These are phyloP conservation scores for Juglanconis sp. DNA, from an alignment of 2,329 filamentous ascomycete species.

Conservation along the genomic window DNA sequence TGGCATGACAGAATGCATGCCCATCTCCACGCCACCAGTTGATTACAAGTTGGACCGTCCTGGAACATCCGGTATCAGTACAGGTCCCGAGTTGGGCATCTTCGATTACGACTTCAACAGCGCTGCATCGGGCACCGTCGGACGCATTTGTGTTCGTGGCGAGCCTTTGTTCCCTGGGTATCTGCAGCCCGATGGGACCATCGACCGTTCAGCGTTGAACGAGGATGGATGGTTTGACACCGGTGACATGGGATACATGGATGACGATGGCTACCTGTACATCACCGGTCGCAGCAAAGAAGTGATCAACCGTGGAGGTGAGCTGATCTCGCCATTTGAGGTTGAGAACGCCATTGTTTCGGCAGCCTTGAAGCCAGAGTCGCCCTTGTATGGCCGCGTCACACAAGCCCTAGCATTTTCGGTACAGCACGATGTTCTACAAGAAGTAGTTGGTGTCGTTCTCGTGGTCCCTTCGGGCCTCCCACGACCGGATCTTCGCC, in stretches of 20 bases:
- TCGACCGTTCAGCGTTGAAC: conserved; percentile 73
- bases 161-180: conserved; percentile 84
- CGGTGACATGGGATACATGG: conserved; percentile 79
- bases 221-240: conserved; percentile 80
- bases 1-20: conserved; percentile 87
- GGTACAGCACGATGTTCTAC: conserved; percentile 12
- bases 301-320: conserved; percentile 84
- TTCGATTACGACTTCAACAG: conserved; percentile 67
- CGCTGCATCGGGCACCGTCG: conserved; percentile 66
- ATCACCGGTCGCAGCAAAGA: conserved; percentile 94
- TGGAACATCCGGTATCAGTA: conserved; percentile 77
- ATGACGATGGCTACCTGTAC: conserved; percentile 75
- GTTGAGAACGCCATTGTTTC: conserved; percentile 62
- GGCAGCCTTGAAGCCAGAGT: conserved; percentile 7
- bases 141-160: conserved; percentile 78
- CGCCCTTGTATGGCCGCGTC: conserved; percentile 2
- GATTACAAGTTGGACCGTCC: conserved; percentile 61
- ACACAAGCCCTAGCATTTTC: conserved; percentile 12
- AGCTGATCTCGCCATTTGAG: conserved; percentile 87
- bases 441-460: conserved; percentile 15
- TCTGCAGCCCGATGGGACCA: conserved; percentile 70
- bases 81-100: conserved; percentile 79
- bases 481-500: conserved; percentile 37
- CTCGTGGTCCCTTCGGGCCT: conserved; percentile 6
- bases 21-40: conserved; percentile 75